phyloP scores from a whole-genome alignment of 805 yeast species.

The Starmerella bacillaris region DNA sequence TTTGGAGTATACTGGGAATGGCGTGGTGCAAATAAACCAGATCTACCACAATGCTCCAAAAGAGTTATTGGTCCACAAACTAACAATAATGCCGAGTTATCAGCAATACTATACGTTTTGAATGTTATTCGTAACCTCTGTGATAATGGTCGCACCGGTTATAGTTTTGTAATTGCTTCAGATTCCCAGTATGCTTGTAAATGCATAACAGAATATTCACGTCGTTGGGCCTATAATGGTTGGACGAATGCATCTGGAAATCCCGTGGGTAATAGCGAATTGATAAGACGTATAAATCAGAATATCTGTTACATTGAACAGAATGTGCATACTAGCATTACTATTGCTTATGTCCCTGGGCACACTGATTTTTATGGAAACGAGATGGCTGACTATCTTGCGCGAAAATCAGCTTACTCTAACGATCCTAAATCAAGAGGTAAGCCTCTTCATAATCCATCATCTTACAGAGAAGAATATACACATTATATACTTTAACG shows the following conservation, averaged over 20 bases:
- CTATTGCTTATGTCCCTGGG: conserved; percentile 48
- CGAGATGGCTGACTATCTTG: conserved; percentile 57
- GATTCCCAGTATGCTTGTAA: conserved; percentile 58
- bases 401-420: conserved; percentile 36
- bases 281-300: conserved; percentile 27
- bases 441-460: no score
- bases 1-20: conserved; percentile 59
- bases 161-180: conserved; percentile 29
- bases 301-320: conserved; percentile 24
- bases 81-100: conserved; percentile 65
- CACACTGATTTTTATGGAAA: conserved; percentile 58
- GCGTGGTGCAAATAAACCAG: no score
- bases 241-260: conserved; percentile 32
- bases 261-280: conserved; percentile 35
- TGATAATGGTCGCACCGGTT: not conserved
- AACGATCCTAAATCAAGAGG: no score
- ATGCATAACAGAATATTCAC: conserved; percentile 38
- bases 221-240: conserved; percentile 39
- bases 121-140: not conserved
- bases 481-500: not conserved
- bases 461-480: no score
- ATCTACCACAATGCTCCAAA: conserved; percentile 40
- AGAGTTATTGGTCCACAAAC: conserved; percentile 40
- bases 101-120: conserved; percentile 42
- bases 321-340: conserved; percentile 23